Conservation (phyloP, 257 asterid species). For the Solanum rostratum region DNA sequence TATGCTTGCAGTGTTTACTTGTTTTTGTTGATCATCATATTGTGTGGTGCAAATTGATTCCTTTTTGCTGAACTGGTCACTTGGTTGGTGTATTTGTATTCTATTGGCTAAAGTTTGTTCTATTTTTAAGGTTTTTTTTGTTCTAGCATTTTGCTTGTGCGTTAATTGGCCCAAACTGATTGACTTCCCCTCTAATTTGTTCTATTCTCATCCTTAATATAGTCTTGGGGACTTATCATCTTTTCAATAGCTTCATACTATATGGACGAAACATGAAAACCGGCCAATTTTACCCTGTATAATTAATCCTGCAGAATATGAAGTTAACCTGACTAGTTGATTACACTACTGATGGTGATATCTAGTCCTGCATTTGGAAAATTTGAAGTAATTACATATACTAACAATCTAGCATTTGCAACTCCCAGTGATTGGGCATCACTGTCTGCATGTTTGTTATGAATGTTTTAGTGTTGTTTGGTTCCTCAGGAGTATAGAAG, state of each 20-base stretch:
- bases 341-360: neutral
- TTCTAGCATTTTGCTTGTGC: neutral
- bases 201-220: neutral
- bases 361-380: neutral
- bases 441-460: neutral
- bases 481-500: neutral
- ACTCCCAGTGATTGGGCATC: neutral
- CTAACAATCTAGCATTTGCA: neutral
- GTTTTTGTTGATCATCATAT: neutral
- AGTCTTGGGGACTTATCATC: neutral
- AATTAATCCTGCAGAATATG: neutral
- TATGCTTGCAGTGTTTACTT: neutral
- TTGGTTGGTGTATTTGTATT: neutral
- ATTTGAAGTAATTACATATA: neutral
- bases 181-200: neutral
- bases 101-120: neutral
- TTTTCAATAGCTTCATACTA: neutral
- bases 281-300: neutral
- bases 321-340: neutral
- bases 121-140: neutral
- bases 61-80: neutral
- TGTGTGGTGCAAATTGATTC: neutral
- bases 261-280: neutral
- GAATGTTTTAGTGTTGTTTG: neutral
- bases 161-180: neutral